phyloP scores from a whole-genome alignment of 495 filamentous ascomycete species.

The Apodospora peruviana region DNA sequence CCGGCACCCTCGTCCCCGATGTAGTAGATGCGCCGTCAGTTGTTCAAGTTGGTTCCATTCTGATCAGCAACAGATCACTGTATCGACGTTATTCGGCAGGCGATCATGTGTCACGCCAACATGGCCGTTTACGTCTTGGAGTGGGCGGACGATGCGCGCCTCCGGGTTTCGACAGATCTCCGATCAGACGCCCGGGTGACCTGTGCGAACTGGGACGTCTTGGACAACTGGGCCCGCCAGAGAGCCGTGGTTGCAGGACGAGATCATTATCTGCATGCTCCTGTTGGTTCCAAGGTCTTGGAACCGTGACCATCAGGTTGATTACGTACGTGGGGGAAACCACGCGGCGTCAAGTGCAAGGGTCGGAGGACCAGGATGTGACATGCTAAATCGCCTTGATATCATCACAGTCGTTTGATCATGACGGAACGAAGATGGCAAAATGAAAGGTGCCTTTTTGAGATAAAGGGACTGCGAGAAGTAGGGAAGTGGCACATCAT shows the following conservation, averaged over 20 bases:
- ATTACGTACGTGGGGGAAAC: too few relatives aligned
- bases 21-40: too few relatives aligned
- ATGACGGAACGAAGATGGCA: too few relatives aligned
- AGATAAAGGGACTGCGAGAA: too few relatives aligned
- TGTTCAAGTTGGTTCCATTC: too few relatives aligned
- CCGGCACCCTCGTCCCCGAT: neutral
- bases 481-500: too few relatives aligned
- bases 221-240: conserved; percentile 19
- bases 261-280: conserved; percentile 2
- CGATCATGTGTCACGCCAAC: conserved; percentile 32
- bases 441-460: too few relatives aligned
- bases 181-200: conserved; percentile 10
- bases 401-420: too few relatives aligned
- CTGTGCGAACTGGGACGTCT: conserved; percentile 21
- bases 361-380: too few relatives aligned
- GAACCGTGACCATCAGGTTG: too few relatives aligned
- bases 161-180: conserved; percentile 6
- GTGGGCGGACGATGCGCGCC: conserved; percentile 11
- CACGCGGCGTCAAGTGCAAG: too few relatives aligned
- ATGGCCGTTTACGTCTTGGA: conserved; percentile 16
- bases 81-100: conserved; percentile 29
- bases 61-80: conserved; percentile 25
- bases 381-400: too few relatives aligned
- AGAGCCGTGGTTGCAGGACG: conserved; percentile 14
- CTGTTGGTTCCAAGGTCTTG: neutral